Evolutionary conservation across 1,284 basidiomycete species (phyloP).

Genomic region (Tausonia pullulans): DNA sequence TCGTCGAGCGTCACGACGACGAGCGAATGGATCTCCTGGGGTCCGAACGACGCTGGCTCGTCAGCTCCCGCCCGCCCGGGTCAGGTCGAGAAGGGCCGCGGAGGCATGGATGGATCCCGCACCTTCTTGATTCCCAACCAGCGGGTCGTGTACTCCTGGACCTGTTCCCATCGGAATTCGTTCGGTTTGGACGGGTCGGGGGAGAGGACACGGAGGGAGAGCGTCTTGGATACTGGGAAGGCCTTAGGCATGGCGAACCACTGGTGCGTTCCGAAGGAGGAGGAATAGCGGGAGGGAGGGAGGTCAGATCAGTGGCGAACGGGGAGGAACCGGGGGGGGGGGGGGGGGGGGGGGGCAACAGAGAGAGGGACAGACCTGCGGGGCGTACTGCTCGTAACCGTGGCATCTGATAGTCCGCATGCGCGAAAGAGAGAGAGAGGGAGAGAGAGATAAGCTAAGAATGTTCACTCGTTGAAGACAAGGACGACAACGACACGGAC

Average conservation of each 20-base stretch:
- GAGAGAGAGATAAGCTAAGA: neutral
- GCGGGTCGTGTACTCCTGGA: conserved; percentile 48
- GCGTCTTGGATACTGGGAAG: conserved; percentile 43
- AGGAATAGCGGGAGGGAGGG: conserved; percentile 10
- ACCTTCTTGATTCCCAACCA: conserved; percentile 44
- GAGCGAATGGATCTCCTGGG: conserved; percentile 42
- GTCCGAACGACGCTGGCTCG: no score
- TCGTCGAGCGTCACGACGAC: conserved; percentile 53
- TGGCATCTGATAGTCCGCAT: conserved; percentile 28
- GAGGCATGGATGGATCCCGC: no score
- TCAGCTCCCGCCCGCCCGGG: no score
- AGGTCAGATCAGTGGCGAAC: conserved; percentile 11
- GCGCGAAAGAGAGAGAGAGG: neutral
- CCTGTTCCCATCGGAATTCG: conserved; percentile 49
- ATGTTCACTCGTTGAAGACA: neutral
- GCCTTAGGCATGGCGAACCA: conserved; percentile 54
- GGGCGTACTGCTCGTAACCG: conserved; percentile 45
- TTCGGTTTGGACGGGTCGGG: conserved; percentile 44
- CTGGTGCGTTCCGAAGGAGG: conserved; percentile 26
- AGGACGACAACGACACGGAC: neutral
- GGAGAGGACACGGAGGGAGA: conserved; percentile 46
- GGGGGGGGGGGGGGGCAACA: conserved; percentile 4
- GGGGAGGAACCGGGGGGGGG: neutral
- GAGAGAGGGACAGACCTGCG: conserved; percentile 39
- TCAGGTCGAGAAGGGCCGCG: no score